phyloP scores from a whole-genome alignment of 1,139 yeast species.

The Yamadazyma dendronema region DNA sequence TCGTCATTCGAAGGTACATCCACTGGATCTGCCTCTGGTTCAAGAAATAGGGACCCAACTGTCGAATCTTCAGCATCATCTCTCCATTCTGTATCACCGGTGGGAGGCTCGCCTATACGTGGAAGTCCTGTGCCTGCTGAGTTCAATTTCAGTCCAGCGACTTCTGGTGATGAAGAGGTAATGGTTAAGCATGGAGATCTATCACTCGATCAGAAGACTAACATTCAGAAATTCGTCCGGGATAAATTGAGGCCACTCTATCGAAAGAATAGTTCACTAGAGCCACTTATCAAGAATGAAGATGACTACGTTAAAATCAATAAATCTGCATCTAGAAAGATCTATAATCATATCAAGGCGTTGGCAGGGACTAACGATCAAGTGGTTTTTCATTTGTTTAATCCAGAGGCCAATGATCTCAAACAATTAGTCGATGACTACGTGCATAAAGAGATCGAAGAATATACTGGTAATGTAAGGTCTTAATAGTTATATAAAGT shows the following conservation, averaged over 20 bases:
- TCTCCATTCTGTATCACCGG: neutral
- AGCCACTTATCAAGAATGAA: conserved; percentile 21
- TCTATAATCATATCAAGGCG: conserved; percentile 30
- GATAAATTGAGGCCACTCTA: conserved; percentile 49
- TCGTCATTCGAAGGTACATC: too few relatives aligned
- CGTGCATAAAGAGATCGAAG: conserved; percentile 20
- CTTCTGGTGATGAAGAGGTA: conserved; percentile 9
- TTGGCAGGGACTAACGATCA: conserved; percentile 8
- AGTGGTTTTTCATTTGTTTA: conserved; percentile 19
- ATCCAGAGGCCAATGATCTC: conserved; percentile 18
- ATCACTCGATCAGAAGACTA: conserved; percentile 44
- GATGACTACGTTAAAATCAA: conserved; percentile 36
- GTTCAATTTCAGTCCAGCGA: conserved; percentile 6
- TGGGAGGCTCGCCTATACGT: too few relatives aligned
- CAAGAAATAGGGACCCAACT: neutral
- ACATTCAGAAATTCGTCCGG: conserved; percentile 54
- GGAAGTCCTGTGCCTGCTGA: neutral
- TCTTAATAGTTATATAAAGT: neutral
- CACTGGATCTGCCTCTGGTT: too few relatives aligned
- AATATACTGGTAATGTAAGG: conserved; percentile 6
- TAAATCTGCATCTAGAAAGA: conserved; percentile 40
- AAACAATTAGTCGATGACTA: conserved; percentile 23
- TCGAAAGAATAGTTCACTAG: conserved; percentile 18
- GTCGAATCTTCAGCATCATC: conserved; percentile 8
- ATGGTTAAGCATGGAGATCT: conserved; percentile 17